Conservation (phyloP, 805 yeast genomes). For the Saccharomycopsis capsularis region DNA sequence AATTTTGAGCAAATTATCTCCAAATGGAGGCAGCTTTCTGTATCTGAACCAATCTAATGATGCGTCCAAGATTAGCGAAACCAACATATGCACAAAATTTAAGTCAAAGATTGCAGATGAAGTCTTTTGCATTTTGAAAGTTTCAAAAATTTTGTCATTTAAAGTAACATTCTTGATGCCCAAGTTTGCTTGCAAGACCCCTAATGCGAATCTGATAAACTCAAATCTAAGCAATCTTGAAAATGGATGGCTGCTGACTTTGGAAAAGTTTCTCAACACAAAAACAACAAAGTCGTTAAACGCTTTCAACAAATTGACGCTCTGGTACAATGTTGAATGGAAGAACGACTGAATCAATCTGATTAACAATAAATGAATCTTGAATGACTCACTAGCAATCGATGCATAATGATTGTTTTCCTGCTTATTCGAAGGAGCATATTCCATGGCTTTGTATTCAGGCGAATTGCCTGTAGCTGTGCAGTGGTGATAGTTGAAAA, state of each 20-base stretch:
- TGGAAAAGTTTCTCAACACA: conserved; percentile 44
- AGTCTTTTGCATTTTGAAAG: not conserved
- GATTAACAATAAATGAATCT: conserved; percentile 66
- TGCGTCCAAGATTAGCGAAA: conserved; percentile 47
- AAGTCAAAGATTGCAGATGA: not conserved
- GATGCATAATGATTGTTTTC: conserved; percentile 47
- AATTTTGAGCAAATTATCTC: conserved; percentile 67
- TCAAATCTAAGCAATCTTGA: conserved; percentile 73
- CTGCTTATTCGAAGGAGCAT: conserved; percentile 71
- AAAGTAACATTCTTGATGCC: conserved; percentile 25
- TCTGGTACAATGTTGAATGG: conserved; percentile 69
- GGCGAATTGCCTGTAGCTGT: conserved; percentile 26
- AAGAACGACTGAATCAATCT: conserved; percentile 67
- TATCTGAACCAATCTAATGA: conserved; percentile 73
- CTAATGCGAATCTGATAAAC: conserved; percentile 59
- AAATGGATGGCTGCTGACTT: conserved; percentile 77
- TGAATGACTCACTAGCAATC: conserved; percentile 40
- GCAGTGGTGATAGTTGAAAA: conserved; percentile 43
- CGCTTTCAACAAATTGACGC: conserved; percentile 59
- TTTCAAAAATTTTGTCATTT: not conserved
- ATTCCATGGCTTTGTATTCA: conserved; percentile 74
- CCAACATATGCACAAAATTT: conserved; percentile 1
- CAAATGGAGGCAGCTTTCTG: conserved; percentile 68
- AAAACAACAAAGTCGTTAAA: conserved; percentile 55
- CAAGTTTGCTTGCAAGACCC: conserved; percentile 51